phyloP scores from a whole-genome alignment of 192 early-diverging fungal genomes.

The Gamsiella multidivaricata region DNA sequence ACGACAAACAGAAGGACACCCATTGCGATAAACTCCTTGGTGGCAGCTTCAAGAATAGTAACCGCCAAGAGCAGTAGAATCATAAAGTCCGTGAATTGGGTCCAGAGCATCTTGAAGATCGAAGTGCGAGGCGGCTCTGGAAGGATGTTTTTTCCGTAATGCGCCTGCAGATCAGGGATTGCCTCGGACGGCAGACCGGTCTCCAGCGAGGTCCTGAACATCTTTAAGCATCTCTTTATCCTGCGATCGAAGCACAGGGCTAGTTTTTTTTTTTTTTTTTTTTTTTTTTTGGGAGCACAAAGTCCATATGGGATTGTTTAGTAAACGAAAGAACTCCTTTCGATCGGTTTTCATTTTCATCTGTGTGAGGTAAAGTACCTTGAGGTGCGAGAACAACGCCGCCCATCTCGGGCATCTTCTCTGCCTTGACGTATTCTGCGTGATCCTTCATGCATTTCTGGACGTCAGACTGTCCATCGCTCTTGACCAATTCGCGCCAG shows the following conservation, averaged over 20 bases:
- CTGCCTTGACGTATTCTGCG: conserved; percentile 49
- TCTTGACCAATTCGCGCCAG: conserved; percentile 89
- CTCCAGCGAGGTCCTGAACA: conserved; percentile 78
- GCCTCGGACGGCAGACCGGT: conserved; percentile 73
- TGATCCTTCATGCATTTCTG: conserved; percentile 76
- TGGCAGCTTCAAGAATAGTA: conserved; percentile 82
- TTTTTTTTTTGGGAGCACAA: not conserved
- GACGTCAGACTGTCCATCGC: conserved; percentile 81
- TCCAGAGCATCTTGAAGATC: conserved; percentile 78
- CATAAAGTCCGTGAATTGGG: conserved; percentile 94
- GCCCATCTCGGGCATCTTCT: conserved; percentile 58
- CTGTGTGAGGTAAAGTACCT: conserved; percentile 31
- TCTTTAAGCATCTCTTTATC: conserved; percentile 79
- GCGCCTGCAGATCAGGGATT: conserved; percentile 69
- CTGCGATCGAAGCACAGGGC: conserved; percentile 95
- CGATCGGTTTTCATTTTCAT: too few relatives aligned
- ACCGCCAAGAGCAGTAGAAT: conserved; percentile 87
- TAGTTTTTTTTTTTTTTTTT: conserved; percentile 4
- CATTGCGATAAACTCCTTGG: conserved; percentile 87
- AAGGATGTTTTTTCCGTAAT: conserved; percentile 88
- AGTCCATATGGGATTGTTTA: too few relatives aligned
- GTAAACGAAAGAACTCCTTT: too few relatives aligned
- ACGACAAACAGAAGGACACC: conserved; percentile 70
- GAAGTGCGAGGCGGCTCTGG: conserved; percentile 79
- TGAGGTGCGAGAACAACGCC: conserved; percentile 66